Evolutionary conservation across 164 flowering plant species (phyloP), one percentile per base, ranked within the genome.

Genomic region (Tetrastigma voinierianum): DNA sequence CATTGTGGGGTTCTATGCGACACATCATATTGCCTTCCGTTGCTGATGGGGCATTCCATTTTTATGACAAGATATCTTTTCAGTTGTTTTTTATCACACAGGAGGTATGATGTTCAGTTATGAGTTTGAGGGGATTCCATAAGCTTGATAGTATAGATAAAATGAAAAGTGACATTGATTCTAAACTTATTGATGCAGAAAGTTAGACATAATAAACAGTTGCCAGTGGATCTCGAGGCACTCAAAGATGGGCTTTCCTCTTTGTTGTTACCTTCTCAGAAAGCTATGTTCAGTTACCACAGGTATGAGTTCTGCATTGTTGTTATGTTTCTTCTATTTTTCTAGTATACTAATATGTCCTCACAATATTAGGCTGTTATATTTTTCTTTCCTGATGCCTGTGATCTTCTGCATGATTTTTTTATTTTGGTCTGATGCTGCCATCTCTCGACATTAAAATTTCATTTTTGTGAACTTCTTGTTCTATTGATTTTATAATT

Each of bases 21-120:
- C 97, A 92, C 82, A 73, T 95, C 13, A 82, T 95, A 71, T 82
- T 97, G 60, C 99, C 99, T 72, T 95, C 98, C 11, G 70, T 87
- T 67, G 82, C 96, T 64, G 97, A 92, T 75, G 98, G 98, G 9
- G 89, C 92, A 67, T 90, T 83, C 72, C 99, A 92, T 69, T 84
- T 85, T 64, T 92, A 86, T 75, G 99, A 92, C 67, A 84, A 86
- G 74, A 88, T 95, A 74, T 88, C 96, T 13, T 92, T 88, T 73
- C 98, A 95, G 71, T 74, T 95, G 57, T 92, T 80, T 80, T 92
- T 95, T 73, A 77, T 95, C 62, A 95, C 99, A 9, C 96, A 88
- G 66, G 98, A 95, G 96, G 99, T 95, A 79, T 21, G 68, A 13
- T 59, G 2, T 62, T 61, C 46, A 9, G 61, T 46, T 12, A 56